A percentile compares a stretch with the other conserved stretches of the same genome.
These are phyloP conservation scores for Glarea lozoyensis DNA, from an alignment of 495 filamentous ascomycete genomes.

Conservation along the genomic window DNA sequence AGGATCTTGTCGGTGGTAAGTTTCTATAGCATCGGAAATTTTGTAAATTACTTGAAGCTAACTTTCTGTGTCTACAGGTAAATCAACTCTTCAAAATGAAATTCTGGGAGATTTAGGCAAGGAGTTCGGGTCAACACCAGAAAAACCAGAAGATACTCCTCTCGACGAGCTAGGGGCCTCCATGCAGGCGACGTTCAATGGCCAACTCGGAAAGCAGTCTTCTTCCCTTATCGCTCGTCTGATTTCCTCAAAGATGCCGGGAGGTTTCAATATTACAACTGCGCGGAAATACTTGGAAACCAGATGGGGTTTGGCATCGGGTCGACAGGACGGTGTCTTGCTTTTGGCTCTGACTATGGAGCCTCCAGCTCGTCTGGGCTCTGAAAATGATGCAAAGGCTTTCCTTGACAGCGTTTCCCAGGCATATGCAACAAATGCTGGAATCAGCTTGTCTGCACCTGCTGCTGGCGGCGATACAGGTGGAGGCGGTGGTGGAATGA, in stretches of 20 bases:
- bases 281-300: constrained; percentile 93
- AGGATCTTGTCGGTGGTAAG: constrained; percentile 95
- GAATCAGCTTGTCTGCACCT: constrained; percentile 75
- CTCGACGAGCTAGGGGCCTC: constrained; percentile 90
- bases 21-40: constrained; percentile 15
- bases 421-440: constrained; percentile 80
- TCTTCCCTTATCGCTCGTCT: constrained; percentile 86
- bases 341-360: constrained; percentile 89
- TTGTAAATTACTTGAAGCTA: constrained; percentile 6
- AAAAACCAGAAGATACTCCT: constrained; percentile 96
- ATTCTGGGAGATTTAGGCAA: constrained; percentile 94
- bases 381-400: constrained; percentile 82
- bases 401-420: constrained; percentile 81
- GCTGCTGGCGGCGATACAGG: constrained; percentile 62
- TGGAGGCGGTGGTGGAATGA: constrained; percentile 72
- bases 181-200: constrained; percentile 97
- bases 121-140: constrained; percentile 95
- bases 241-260: constrained; percentile 98
- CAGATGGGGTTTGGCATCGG: constrained; percentile 79
- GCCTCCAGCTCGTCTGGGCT: constrained; percentile 76
- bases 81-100: constrained; percentile 96
- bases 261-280: constrained; percentile 95
- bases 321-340: constrained; percentile 86
- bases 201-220: constrained; percentile 94
- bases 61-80: constrained; percentile 44